These are phyloP conservation scores for Quercus alba DNA, from an alignment of 306 rosid species.

Conservation along the genomic window DNA sequence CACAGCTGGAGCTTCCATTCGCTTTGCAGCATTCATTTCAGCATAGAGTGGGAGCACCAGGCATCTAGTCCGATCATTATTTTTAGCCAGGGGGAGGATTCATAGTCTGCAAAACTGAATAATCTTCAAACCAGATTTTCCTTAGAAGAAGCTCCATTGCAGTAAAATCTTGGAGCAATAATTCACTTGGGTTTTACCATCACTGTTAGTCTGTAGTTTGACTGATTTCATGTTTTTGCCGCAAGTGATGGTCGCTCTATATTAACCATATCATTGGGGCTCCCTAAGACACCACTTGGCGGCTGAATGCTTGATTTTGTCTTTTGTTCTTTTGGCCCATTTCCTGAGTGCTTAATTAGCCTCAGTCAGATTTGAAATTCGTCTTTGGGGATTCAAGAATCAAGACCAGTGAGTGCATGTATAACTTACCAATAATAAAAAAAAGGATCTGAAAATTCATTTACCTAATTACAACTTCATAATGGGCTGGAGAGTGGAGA, in stretches of 20 bases:
- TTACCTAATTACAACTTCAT: too few relatives aligned
- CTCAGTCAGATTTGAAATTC: too few relatives aligned
- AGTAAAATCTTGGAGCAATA: not conserved
- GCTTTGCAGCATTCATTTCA: not conserved
- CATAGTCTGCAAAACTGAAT: not conserved
- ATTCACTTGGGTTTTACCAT: not conserved
- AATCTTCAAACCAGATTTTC: not conserved
- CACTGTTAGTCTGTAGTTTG: not conserved
- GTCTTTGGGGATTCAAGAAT: too few relatives aligned
- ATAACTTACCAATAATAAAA: too few relatives aligned
- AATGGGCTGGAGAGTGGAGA: too few relatives aligned
- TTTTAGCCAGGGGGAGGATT: not conserved
- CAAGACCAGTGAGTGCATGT: too few relatives aligned
- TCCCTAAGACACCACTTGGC: not conserved
- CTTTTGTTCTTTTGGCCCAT: too few relatives aligned
- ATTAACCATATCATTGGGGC: too few relatives aligned
- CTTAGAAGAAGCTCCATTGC: not conserved
- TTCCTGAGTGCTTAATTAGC: too few relatives aligned
- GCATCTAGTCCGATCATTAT: too few relatives aligned
- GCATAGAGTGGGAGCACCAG: too few relatives aligned
- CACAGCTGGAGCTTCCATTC: not conserved
- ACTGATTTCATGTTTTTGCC: not conserved
- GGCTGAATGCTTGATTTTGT: not conserved
- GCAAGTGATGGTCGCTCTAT: not conserved
- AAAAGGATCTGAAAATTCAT: too few relatives aligned